Evolutionary conservation across 1,284 basidiomycete species (phyloP), one percentile per base, ranked within the genome.

Genomic region (Malassezia cuniculi): DNA sequence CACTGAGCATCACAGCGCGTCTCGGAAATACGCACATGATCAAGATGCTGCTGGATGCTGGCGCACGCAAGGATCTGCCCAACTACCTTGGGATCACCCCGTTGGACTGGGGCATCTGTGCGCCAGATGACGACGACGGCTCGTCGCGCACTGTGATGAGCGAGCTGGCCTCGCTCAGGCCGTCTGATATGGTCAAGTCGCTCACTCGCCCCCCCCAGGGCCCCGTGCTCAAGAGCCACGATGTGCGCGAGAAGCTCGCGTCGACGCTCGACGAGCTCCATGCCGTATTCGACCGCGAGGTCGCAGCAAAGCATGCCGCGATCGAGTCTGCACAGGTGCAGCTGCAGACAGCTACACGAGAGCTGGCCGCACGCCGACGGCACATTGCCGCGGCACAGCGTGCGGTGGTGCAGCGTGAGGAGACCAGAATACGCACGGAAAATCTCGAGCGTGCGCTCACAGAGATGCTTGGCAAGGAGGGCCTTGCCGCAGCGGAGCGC

Each of bases 51-150:
- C 63, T 99, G 45, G 89, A 95, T 57, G 85, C 87, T 6, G 87
- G 87, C 6, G 93, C 90, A 2, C 89, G 94, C 69, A 80, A 83
- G 57, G 76, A 79, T 55, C 73, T 86, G 43, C 76, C 82, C n/a
- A 99, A 99, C 70, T 90, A 90, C 64, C 73, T 99, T 19, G 90
- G 90, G 3, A 71, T 99, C 54, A 76, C 83, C 36, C 84, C 93
- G 1, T 81, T 80, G 10, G 90, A 99, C 68, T 99, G 73, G 86
- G 84, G 62, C 28, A 54, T 64, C 39, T 59, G 57, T 20, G 50
- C 21, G 5, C 26, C 17, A n/a, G 38, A 21, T 2, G 33, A 14
- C 9, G 17, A 27, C 2, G 38, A 39, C 3, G 39, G 39, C 31
- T 36, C 37, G 17, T 54, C 52, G 6, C 36, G 47, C 2, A 48